Evolutionary conservation across 2,329 filamentous ascomycete genomes (phyloP), one percentile per base, ranked within the genome.

Genomic region (Diaporthe ampelina): DNA sequence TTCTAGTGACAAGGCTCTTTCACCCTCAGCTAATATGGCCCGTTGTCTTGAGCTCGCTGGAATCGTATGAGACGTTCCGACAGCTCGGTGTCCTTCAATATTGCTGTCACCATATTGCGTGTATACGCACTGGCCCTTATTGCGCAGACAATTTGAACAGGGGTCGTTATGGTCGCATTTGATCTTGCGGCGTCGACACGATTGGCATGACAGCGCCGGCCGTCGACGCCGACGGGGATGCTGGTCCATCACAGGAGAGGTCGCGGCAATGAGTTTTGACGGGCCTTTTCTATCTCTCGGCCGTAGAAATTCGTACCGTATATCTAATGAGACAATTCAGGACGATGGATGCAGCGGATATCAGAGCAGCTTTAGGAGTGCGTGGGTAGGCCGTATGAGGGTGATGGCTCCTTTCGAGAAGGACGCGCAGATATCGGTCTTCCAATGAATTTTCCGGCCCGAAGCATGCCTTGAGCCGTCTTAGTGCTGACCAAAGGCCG

Each of bases 61-160:
- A 7, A 48, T 10, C 11, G 40, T 1, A 15, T 17, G 26, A 5
- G 19, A 48, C 8, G 7, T 17, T 5, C 24, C n/a, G 10, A 48
- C 17, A 26, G 10, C 11, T 50, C 19, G 45, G 29, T 26, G 13
- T 4, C 10, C 17, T 11, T 40, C 21, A 4, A 15, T 19, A 17
- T 21, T 24, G 19, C 21, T 11, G 32, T 37, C 17, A 4, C 11
- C n/a, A 35, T 68, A 54, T 13, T 4, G 10, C 3, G 45, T 68
- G 48, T 52, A 68, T 29, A 98, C 93, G 82, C 97, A 98, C 79
- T 97, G 94, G 74, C 98, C 90, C 86, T 98, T 98, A 76, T 98
- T 87, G 63, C 96, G 91, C 76, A 95, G 93, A 82, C 96, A 98
- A 45, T 96, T 95, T 57, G 95, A 97, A 83, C 72, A 73, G n/a